Conservation (phyloP, 2,329 filamentous ascomycete genomes). For the Fusarium sp. region DNA sequence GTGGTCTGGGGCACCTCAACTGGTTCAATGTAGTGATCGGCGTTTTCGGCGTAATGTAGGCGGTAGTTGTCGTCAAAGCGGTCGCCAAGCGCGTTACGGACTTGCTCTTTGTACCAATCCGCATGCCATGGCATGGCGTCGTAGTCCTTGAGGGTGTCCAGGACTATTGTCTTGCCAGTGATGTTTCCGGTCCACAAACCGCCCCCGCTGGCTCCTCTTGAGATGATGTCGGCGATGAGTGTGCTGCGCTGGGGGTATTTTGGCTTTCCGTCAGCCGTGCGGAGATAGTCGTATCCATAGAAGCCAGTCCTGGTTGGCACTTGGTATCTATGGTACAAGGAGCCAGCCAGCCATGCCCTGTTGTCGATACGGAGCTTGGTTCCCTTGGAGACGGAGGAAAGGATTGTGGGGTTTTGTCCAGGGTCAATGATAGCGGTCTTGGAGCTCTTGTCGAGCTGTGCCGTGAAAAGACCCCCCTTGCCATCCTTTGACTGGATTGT, state of each 20-base stretch:
- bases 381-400: neutral
- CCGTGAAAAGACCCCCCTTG: neutral
- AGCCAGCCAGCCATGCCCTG: conserved; percentile 16
- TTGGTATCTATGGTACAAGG: conserved; percentile 28
- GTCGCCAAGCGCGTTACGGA: conserved; percentile 13
- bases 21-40: conserved; percentile 27
- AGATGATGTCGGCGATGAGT: neutral
- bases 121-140: conserved; percentile 42
- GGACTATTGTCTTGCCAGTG: conserved; percentile 35
- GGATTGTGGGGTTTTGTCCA: neutral
- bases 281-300: neutral
- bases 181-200: conserved; percentile 23
- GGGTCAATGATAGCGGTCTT: neutral
- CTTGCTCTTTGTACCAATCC: conserved; percentile 37
- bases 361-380: conserved; percentile 14
- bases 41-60: conserved; percentile 35
- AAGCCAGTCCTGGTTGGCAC: conserved; percentile 10
- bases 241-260: neutral
- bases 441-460: neutral
- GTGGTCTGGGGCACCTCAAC: neutral
- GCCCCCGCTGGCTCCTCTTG: neutral
- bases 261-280: neutral
- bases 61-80: conserved; percentile 29
- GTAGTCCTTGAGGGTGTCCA: conserved; percentile 36
- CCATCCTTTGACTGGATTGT: neutral